phyloP scores from a whole-genome alignment of 1,284 basidiomycete genomes.

The Caloboletus firmus region DNA sequence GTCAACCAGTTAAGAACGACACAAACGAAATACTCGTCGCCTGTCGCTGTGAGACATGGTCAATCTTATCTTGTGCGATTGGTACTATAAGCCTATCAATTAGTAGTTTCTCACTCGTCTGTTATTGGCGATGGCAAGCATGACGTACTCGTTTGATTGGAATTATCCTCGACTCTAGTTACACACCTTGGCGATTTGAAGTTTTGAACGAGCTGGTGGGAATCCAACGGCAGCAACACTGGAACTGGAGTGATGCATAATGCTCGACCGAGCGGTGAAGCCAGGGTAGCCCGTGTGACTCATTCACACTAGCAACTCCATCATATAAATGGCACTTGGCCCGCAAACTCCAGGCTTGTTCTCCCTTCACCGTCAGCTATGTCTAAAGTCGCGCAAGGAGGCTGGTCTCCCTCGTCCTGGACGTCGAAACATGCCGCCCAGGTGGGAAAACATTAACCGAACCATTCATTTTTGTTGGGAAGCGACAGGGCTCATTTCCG shows the following conservation, averaged over 20 bases:
- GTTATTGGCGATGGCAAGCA: neutral
- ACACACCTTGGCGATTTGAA: neutral
- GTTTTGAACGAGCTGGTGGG: neutral
- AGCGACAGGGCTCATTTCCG: neutral
- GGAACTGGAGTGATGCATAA: neutral
- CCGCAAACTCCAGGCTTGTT: neutral
- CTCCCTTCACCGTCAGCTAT: conserved; percentile 5
- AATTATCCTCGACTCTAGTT: neutral
- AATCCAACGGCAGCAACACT: neutral
- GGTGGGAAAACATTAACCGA: conserved; percentile 30
- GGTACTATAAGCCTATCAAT: neutral
- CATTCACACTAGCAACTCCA: neutral
- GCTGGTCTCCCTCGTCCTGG: conserved; percentile 58
- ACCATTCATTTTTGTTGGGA: conserved; percentile 4
- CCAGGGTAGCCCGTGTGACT: neutral
- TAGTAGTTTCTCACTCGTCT: neutral
- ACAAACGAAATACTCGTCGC: neutral
- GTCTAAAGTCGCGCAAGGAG: conserved; percentile 3
- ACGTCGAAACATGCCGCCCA: conserved; percentile 51
- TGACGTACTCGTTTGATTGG: neutral
- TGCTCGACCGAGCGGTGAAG: neutral
- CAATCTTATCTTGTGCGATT: neutral
- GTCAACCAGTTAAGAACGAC: neutral
- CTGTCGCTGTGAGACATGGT: neutral
- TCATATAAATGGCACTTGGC: neutral